Evolutionary conservation across 1,139 yeast species (phyloP).

Genomic region (Yamadazyma atlantica): DNA sequence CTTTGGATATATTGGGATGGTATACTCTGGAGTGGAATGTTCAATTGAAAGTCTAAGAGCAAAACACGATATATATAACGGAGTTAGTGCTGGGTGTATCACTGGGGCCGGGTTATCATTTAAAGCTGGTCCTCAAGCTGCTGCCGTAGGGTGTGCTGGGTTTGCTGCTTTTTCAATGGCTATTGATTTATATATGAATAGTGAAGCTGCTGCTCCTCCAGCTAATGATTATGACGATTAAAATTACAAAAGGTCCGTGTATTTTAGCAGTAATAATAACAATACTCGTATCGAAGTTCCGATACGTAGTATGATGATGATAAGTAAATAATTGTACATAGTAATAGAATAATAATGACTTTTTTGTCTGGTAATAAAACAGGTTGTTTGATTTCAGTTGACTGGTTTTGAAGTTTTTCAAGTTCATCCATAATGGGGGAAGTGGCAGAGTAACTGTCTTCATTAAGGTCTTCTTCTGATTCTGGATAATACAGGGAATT

Average conservation of each 20-base stretch:
- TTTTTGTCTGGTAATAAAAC: conserved; percentile 3
- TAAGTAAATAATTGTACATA: conserved; percentile 16
- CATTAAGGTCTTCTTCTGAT: not conserved
- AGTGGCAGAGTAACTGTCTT: not conserved
- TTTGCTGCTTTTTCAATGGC: conserved; percentile 97
- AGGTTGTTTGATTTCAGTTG: not conserved
- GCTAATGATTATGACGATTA: conserved; percentile 83
- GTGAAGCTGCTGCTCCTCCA: conserved; percentile 87
- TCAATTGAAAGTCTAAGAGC: conserved; percentile 84
- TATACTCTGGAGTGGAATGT: conserved; percentile 94
- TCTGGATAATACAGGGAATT: not conserved
- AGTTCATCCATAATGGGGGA: conserved; percentile 13
- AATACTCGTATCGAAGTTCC: conserved; percentile 34
- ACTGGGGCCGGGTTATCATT: conserved; percentile 92
- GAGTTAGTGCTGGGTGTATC: conserved; percentile 89
- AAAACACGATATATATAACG: conserved; percentile 89
- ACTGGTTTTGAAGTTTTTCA: conserved; percentile 11
- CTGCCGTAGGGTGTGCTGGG: conserved; percentile 91
- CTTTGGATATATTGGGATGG: conserved; percentile 92
- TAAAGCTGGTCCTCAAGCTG: conserved; percentile 93
- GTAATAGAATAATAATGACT: conserved; percentile 9
- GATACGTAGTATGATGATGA: conserved; percentile 26
- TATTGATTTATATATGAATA: conserved; percentile 83
- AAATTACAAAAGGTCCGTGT: conserved; percentile 8
- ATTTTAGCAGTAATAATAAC: conserved; percentile 35